Evolutionary conservation across 2,329 filamentous ascomycete species (phyloP), one percentile per base, ranked within the genome.

Genomic region (Talaromyces sp.): DNA sequence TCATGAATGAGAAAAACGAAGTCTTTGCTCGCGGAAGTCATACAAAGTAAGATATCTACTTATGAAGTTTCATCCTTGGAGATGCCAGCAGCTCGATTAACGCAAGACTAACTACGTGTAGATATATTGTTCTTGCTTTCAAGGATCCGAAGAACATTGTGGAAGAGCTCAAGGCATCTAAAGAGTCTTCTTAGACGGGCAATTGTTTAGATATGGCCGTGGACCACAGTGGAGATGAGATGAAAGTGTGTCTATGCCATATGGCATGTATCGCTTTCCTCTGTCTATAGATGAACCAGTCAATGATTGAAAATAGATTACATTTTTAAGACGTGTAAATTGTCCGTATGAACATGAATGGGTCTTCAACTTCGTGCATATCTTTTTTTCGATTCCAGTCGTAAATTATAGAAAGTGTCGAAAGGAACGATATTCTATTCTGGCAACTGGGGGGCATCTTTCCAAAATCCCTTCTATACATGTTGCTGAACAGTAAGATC

Each of bases 11-110:
- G 15, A 80, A 82, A 58, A 77, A 84, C 50, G 79, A 87, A 53
- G 60, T 87, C 8, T 80, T 88, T 56, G 85, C 85, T 2, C 75
- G 85, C 59, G 85, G 85, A 2, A 87, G 85, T 64, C 85, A 88
- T 70, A 88, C 85, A 2, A 88, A 88, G 77, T 84, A 68, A 66
- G 75, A 45, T 28, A n/a, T n/a, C n/a, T n/a, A 9, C 7, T 13
- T 9, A 6, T 28, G 25, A 28, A 5, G 15, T 43, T 43, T 43
- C 11, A 1, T 10, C 7, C 9, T 6, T 46, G 25, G n/a, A 40
- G n/a, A 33, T 17, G 2, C 4, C 5, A 28, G 15, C n/a, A 9
- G 21, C 15, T 51, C 6, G 48, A 37, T 17, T 52, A 28, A 52
- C 48, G 21, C 33, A 39, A n/a, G 19, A 15, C 15, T 37, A 52